Base-by-base conservation (phyloP, 139 green algal genomes). In the Microglena sp. region DNA sequence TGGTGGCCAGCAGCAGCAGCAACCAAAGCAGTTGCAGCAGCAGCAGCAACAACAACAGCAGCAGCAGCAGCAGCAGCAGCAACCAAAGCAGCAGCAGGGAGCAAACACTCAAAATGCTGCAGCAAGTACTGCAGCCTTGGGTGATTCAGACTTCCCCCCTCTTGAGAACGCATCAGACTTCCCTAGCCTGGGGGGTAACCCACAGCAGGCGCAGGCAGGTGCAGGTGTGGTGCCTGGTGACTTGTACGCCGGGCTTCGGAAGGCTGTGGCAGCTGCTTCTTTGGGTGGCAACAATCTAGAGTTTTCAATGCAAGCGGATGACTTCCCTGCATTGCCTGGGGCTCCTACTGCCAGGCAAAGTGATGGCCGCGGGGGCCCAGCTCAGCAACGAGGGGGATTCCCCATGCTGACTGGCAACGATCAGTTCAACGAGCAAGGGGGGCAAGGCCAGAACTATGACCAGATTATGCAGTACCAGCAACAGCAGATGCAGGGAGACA, bases 271-370 rank as follows among this genome's bases (percentile, higher is more conserved):
- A 60, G 53, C n/a, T 7, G 18, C 21, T 18, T 18, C 21, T 53
- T 7, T 26, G 18, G 53, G 53, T 60, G 53, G 53, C 21, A 8
- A 33, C 18, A 24, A 24, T 26, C 31, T 26, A 8, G 53, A 60
- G 28, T 76, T 76, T 44, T 62, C 55, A 21, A 78, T 78, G 46
- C 60, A 67, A 27, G 70, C 73, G 28, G 71, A 78, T 53, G 71
- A 78, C 60, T 78, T 78, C n/a, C 71, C 71, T 15, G 71, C 71
- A 28, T 40, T 78, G 33, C 69, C 69, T 0, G 69, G 69, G 5
- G 27, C 54, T 1, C 5, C 57, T 45, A 56, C 56, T 40, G 1
- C 33, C 62, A 15, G 66, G 56, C 18, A 18, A 66, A 44, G 55
- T 55, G 29, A 33, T 35, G 4, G 55, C 55, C n/a, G 36, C 30